Evolutionary conservation across 2,329 filamentous ascomycete species (phyloP).

Genomic region (Cladophialophora psammophila): DNA sequence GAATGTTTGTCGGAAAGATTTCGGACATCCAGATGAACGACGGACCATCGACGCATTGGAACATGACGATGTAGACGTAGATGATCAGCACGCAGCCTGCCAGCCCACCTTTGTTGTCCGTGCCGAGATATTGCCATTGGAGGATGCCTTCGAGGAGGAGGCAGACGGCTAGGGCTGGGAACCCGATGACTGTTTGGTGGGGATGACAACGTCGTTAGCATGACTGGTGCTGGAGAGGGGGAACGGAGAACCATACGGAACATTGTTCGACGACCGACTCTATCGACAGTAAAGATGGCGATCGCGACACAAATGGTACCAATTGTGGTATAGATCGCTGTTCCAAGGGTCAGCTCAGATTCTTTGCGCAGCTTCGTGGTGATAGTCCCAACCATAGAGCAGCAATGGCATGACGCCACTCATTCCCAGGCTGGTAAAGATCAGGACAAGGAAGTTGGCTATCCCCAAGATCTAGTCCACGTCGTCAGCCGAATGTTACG

Average conservation of each 20-base stretch:
- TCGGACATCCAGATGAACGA: slow-evolving; percentile 49
- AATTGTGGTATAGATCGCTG: slow-evolving; percentile 58
- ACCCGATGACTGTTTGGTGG: slow-evolving; percentile 25
- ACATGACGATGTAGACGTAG: slow-evolving; percentile 45
- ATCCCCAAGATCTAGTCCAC: slow-evolving; percentile 36
- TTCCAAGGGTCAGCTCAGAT: slow-evolving; percentile 3
- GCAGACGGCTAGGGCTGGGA: slow-evolving; percentile 48
- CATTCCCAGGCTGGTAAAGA: slow-evolving; percentile 48
- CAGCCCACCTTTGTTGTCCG: slow-evolving; percentile 45
- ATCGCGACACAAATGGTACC: slow-evolving; percentile 68
- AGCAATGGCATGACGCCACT: slow-evolving; percentile 52
- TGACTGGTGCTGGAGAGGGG: neutral
- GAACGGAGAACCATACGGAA: slow-evolving; percentile 24
- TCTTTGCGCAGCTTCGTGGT: neutral
- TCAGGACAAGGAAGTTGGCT: slow-evolving; percentile 52
- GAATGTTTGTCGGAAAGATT: slow-evolving; percentile 33
- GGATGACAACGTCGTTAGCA: too few species aligned
- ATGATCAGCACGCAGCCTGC: slow-evolving; percentile 49
- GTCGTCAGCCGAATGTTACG: neutral
- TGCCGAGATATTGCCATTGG: slow-evolving; percentile 46
- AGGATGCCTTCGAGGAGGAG: slow-evolving; percentile 51
- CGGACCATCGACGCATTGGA: slow-evolving; percentile 48
- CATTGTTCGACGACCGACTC: slow-evolving; percentile 66
- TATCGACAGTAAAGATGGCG: slow-evolving; percentile 73
- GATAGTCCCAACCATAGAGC: slow-evolving; percentile 44